Percentiles rank a stretch among this genome's conserved stretches.
These are phyloP conservation scores for Fraxinus quadrangulata DNA, from an alignment of 257 asterid genomes.

Conservation along the genomic window DNA sequence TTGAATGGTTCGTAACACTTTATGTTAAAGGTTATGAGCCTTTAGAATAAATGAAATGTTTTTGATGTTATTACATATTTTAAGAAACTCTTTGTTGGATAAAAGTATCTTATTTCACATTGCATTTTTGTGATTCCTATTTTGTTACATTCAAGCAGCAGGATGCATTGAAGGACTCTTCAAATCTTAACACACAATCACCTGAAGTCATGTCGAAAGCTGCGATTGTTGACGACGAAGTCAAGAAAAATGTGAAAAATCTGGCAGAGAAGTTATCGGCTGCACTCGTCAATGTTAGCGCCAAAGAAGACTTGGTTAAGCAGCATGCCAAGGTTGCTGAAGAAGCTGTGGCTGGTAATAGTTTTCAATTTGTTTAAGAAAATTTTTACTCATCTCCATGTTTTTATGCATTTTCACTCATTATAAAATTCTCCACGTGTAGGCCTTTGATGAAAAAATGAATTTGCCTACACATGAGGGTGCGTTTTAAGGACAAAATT, in stretches of 20 bases:
- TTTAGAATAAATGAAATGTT: not conserved
- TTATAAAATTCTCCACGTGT: not conserved
- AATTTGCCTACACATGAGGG: not conserved
- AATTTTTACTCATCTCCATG: not conserved
- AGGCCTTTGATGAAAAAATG: not conserved
- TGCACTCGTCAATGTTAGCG: conserved; percentile 72
- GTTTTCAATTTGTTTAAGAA: not conserved
- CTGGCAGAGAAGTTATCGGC: conserved; percentile 69
- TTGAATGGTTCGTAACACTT: not conserved
- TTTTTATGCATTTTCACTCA: not conserved
- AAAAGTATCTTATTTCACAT: not conserved
- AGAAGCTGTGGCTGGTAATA: conserved; percentile 86
- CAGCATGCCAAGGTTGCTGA: conserved; percentile 86
- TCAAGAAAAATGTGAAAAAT: conserved; percentile 46
- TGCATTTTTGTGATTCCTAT: not conserved
- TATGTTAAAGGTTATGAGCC: not conserved
- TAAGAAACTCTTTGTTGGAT: not conserved
- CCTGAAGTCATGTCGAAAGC: conserved; percentile 54
- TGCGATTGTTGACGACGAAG: conserved; percentile 39
- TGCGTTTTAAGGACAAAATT: not conserved
- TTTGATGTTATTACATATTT: not conserved
- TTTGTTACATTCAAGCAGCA: conserved; percentile 29
- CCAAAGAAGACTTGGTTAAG: conserved; percentile 79
- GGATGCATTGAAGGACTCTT: conserved; percentile 54
- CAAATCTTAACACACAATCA: conserved; percentile 39